Evolutionary conservation across 192 early-diverging fungal species (phyloP), one percentile per base, ranked within the genome.

Genomic region (Hyaloraphidium curvatum): DNA sequence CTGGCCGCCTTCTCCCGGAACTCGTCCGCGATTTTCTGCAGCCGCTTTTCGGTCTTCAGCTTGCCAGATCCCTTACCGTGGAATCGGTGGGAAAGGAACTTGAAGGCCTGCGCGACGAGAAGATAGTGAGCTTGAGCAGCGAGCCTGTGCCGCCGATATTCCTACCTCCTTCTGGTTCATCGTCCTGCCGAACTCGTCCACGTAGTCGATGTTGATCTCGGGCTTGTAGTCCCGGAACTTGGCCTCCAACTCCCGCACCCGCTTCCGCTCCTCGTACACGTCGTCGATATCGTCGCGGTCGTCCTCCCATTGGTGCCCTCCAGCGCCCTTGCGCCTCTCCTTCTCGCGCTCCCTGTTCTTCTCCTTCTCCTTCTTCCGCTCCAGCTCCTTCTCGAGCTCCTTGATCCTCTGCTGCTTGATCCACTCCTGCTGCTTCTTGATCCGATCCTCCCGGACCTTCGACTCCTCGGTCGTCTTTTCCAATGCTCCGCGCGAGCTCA

Each of bases 31-130:
- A 89, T 56, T 61, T 89, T 89, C 43, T 68, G 67, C 57, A 89
- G 67, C 2, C 82, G 60, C 66, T 87, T 90, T 55, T 97, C 93
- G 3, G 83, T 89, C 74, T 97, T 97, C 63, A 77, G 76, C 60
- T 93, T 94, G 29, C 93, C 93, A 30, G 82, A 83, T 3, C 77
- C 74, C 53, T 88, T 87, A 14, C 93, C 93, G 60, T 97, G 93
- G 76, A 97, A 97, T 41, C 84, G 88, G 40, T 97, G 91, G 30
- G 87, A 89, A 28, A 89, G 62, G 54, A 79, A 76, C 55, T 83
- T 75, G 66, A 86, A 97, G 0, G 93, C 93, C 71, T 81, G 52
- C n/a, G n/a, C n/a, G n/a, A n/a, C n/a, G n/a, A 9, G 17, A 55
- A 33, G 33, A 41, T 41, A 35, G 16, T 21, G 25, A 56, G 23